phyloP scores from a whole-genome alignment of 192 early-diverging fungal species.

The Coemansia asiatica region DNA sequence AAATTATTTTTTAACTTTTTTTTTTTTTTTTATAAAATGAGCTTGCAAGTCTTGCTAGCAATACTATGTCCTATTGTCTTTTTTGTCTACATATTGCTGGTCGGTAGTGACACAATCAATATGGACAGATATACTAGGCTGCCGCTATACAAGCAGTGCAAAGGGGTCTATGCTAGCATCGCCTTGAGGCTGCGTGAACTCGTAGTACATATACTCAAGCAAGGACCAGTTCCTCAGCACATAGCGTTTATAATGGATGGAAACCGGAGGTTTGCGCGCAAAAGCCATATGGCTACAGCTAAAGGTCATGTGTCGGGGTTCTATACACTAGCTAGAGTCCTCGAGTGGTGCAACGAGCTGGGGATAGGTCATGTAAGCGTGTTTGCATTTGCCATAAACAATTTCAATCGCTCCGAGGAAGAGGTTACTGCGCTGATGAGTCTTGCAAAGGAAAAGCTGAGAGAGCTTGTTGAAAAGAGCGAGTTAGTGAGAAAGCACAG shows the following conservation, averaged over 20 bases:
- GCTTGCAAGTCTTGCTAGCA: background rate
- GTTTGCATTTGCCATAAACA: conserved; percentile 98
- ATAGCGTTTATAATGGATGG: conserved; percentile 98
- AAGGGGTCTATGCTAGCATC: background rate
- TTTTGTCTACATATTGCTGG: conserved; percentile 11
- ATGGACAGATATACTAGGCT: background rate
- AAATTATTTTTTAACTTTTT: background rate
- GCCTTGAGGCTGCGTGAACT: conserved; percentile 5
- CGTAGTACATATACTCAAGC: conserved; percentile 40
- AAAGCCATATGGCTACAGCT: conserved; percentile 55
- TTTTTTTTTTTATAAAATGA: background rate
- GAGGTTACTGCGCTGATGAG: conserved; percentile 89
- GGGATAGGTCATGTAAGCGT: conserved; percentile 86
- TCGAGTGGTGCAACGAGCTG: conserved; percentile 85
- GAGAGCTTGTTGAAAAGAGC: conserved; percentile 69
- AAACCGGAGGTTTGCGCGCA: conserved; percentile 87
- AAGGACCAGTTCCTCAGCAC: conserved; percentile 85
- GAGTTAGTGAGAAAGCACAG: conserved; percentile 69
- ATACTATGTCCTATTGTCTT: background rate
- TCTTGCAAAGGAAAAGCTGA: conserved; percentile 73
- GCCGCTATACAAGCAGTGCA: conserved; percentile 20
- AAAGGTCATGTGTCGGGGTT: conserved; percentile 83
- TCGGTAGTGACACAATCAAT: conserved; percentile 9
- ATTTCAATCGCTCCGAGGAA: conserved; percentile 84
- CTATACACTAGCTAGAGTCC: conserved; percentile 73